phyloP scores from a whole-genome alignment of 768 basidiomycete genomes.

The Leccinum aurantiacum region DNA sequence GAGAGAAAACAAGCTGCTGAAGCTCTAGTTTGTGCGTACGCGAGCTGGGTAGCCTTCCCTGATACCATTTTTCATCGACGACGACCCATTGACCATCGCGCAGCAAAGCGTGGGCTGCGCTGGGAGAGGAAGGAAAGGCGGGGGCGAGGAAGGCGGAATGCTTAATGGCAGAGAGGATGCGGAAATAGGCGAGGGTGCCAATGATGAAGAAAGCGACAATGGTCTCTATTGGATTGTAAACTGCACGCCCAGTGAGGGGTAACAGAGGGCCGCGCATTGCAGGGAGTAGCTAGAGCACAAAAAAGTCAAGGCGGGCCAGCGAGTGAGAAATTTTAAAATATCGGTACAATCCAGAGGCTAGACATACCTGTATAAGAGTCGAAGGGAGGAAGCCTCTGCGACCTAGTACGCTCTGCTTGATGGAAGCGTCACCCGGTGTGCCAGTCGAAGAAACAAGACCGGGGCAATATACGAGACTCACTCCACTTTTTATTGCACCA shows the following conservation, averaged over 20 bases:
- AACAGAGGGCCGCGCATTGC: constrained; percentile 61
- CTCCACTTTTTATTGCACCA: constrained; percentile 31
- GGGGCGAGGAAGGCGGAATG: constrained; percentile 79
- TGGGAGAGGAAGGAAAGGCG: constrained; percentile 44
- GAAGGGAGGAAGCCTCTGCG: neutral
- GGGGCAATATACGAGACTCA: constrained; percentile 14
- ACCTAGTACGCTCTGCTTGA: neutral
- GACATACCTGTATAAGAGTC: neutral
- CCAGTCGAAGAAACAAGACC: neutral
- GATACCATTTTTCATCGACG: constrained; percentile 56
- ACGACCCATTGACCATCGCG: constrained; percentile 60
- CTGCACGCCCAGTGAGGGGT: constrained; percentile 70
- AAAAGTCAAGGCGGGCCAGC: neutral
- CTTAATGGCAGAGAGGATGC: constrained; percentile 87
- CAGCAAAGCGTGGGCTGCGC: constrained; percentile 56
- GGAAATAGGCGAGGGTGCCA: constrained; percentile 93
- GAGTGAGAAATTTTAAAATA: neutral
- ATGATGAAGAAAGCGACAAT: constrained; percentile 88
- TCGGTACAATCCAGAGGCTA: neutral
- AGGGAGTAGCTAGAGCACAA: neutral
- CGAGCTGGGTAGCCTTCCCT: constrained; percentile 31
- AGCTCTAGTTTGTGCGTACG: constrained; percentile 53
- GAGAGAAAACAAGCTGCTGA: constrained; percentile 69
- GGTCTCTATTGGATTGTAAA: constrained; percentile 80
- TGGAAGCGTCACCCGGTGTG: neutral